Percentiles rank a stretch among this genome's conserved stretches.
These are phyloP conservation scores for Fusarium sacchari DNA, from an alignment of 2,329 filamentous ascomycete genomes.

Conservation along the genomic window DNA sequence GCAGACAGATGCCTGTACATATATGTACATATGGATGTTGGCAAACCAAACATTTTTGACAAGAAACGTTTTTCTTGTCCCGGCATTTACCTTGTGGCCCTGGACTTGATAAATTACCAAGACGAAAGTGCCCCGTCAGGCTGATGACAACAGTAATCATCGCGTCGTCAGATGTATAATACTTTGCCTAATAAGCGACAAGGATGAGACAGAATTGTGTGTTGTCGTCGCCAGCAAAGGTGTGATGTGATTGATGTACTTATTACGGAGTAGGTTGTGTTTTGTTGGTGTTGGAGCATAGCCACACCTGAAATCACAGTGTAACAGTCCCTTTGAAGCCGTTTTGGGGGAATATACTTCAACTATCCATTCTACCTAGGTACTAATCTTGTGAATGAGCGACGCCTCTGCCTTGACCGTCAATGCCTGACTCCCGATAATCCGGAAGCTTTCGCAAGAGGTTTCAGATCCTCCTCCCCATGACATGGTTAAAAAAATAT, in stretches of 20 bases:
- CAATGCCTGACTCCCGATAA: neutral
- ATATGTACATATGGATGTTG: no score
- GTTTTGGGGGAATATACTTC: neutral
- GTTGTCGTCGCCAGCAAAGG: neutral
- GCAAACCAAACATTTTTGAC: neutral
- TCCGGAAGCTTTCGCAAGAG: neutral
- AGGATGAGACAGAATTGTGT: neutral
- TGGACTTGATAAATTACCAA: neutral
- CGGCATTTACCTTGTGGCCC: neutral
- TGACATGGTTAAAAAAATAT: neutral
- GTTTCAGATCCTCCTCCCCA: neutral
- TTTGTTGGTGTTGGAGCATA: neutral
- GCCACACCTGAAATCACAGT: neutral
- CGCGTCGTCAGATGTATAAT: neutral
- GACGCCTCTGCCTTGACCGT: neutral
- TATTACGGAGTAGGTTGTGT: neutral
- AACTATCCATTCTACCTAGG: neutral
- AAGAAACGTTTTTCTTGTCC: neutral
- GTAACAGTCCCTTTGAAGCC: neutral
- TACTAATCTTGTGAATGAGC: neutral
- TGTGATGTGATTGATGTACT: neutral
- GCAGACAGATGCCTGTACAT: neutral
- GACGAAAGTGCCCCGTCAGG: neutral
- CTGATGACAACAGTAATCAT: neutral
- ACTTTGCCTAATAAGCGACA: neutral